Conservation (phyloP, 306 rosid genomes). For the Vicia villosa region DNA sequence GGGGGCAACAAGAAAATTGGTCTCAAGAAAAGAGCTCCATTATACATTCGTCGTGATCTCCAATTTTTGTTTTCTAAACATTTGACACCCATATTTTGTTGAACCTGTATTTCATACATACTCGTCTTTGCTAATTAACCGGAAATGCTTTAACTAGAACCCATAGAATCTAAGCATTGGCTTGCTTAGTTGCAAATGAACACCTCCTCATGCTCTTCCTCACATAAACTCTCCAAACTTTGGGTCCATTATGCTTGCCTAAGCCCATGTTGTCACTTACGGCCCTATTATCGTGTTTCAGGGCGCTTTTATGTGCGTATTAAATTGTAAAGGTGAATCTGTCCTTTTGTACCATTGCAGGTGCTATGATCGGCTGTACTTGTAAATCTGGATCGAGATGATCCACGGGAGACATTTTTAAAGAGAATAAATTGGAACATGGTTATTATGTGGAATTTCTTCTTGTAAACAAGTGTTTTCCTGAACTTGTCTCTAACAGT, state of each 20-base stretch:
- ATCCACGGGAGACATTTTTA: slow-evolving; percentile 15
- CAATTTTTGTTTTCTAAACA: neutral
- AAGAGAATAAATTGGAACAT: slow-evolving; percentile 23
- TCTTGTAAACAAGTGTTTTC: neutral
- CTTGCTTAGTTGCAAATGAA: neutral
- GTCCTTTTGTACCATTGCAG: slow-evolving; percentile 18
- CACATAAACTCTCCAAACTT: no score
- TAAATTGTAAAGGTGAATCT: neutral
- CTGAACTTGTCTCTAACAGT: slow-evolving; percentile 29
- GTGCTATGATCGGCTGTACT: slow-evolving; percentile 13
- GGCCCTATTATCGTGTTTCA: neutral
- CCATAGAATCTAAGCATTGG: neutral
- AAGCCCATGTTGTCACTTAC: no score
- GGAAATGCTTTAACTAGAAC: neutral
- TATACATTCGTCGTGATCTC: slow-evolving; percentile 16
- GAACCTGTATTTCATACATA: neutral
- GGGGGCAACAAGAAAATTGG: slow-evolving; percentile 5
- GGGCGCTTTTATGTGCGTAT: neutral
- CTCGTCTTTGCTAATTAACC: neutral
- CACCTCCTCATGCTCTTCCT: neutral
- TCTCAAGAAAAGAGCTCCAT: neutral
- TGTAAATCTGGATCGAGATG: slow-evolving; percentile 1
- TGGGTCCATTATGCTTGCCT: no score
- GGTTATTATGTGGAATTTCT: slow-evolving; percentile 21
- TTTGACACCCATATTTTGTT: neutral